Evolutionary conservation across 1,284 basidiomycete species (phyloP).

Genomic region (Pyrrhoderma lamaoense): DNA sequence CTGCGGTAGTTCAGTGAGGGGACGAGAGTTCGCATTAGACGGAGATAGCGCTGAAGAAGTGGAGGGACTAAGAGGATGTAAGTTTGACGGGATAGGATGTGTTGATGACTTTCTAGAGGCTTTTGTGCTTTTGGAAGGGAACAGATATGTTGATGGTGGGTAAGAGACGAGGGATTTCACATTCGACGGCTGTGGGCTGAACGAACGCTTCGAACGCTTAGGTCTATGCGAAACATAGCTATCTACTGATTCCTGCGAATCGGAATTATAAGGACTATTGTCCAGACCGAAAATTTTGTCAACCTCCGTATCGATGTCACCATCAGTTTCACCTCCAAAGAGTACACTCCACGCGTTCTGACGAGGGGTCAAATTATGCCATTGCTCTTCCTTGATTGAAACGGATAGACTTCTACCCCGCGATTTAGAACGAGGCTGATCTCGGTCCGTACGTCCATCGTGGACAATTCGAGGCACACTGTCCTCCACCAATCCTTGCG

Average conservation of each 20-base stretch:
- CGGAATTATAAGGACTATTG: background rate
- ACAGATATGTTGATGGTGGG: background rate
- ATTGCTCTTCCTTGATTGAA: constrained; percentile 10
- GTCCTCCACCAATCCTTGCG: constrained; percentile 26
- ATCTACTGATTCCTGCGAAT: constrained; percentile 4
- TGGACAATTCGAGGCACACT: background rate
- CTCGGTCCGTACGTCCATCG: too few relatives aligned
- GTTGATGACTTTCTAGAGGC: background rate
- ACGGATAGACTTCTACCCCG: constrained; percentile 9
- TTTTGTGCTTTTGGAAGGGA: background rate
- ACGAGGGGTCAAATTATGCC: constrained; percentile 13
- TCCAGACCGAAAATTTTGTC: constrained; percentile 14
- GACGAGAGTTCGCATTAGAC: background rate
- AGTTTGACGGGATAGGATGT: constrained; percentile 1
- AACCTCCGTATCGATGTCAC: constrained; percentile 11
- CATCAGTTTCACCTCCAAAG: constrained; percentile 13
- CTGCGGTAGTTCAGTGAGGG: background rate
- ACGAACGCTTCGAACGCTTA: constrained; percentile 15
- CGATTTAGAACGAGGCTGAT: background rate
- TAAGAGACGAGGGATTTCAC: background rate
- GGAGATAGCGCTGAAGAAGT: background rate
- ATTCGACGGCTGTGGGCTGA: background rate
- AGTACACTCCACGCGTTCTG: constrained; percentile 13
- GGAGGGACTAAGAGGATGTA: constrained; percentile 8
- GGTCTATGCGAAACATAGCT: constrained; percentile 7